Percentiles rank a stretch among this genome's conserved stretches.
Conservation (phyloP, 768 basidiomycete species). For the Botryobasidium botryosum region DNA sequence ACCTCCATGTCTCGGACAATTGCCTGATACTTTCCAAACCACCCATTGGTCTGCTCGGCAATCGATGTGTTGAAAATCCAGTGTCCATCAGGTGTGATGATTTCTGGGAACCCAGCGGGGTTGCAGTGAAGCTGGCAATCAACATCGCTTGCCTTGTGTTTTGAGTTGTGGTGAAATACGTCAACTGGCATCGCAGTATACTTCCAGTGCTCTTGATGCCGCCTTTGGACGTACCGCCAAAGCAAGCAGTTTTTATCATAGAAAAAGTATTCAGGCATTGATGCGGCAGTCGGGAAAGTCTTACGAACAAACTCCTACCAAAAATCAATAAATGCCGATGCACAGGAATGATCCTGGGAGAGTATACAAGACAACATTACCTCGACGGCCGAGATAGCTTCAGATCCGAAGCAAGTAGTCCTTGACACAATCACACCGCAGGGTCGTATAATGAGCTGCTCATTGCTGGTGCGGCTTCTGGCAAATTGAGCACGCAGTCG, state of each 20-base stretch:
- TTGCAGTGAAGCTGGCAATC: conserved; percentile 20
- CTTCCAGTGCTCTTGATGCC: conserved; percentile 11
- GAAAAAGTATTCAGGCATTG: conserved; percentile 6
- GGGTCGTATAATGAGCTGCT: conserved; percentile 4
- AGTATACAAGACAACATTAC: no score
- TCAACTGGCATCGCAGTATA: conserved; percentile 18
- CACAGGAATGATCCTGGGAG: no score
- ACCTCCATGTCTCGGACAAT: conserved; percentile 20
- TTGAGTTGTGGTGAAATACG: conserved; percentile 24
- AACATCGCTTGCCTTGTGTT: conserved; percentile 19
- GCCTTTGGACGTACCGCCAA: background rate
- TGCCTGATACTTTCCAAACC: conserved; percentile 23
- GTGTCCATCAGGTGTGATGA: conserved; percentile 13
- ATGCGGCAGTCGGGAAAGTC: background rate
- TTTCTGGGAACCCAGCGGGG: conserved; percentile 17
- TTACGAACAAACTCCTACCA: no score
- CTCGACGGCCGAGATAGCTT: conserved; percentile 2
- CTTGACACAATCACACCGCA: conserved; percentile 4
- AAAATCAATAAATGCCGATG: no score
- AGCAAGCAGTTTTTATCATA: conserved; percentile 16
- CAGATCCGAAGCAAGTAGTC: conserved; percentile 4
- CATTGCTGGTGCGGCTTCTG: conserved; percentile 3
- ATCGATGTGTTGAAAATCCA: conserved; percentile 25
- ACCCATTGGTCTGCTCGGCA: conserved; percentile 23
- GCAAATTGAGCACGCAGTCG: background rate